A percentile compares a stretch with the other conserved stretches of the same genome.
phyloP scores from a whole-genome alignment of 257 asterid species.

The Solanum pinnatisectum region DNA sequence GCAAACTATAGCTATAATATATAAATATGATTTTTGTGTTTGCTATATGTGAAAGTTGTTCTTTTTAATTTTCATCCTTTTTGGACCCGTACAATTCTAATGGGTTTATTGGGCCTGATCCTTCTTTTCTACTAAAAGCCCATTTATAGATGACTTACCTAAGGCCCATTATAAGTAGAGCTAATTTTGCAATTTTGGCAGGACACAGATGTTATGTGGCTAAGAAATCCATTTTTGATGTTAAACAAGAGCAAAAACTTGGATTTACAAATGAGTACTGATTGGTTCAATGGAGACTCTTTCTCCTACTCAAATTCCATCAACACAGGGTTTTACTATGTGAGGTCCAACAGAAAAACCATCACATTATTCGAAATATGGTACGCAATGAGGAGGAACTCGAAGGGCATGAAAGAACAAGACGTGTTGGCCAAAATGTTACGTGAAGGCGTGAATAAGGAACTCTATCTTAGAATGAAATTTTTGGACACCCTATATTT shows the following conservation, averaged over 20 bases:
- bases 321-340: constrained; percentile 61
- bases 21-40: too few species aligned
- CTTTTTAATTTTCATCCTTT: background rate
- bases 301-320: constrained; percentile 20
- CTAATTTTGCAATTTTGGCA: constrained; percentile 3
- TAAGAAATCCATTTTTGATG: constrained; percentile 43
- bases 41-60: too few species aligned
- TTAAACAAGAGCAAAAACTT: constrained; percentile 14
- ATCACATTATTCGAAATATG: constrained; percentile 38
- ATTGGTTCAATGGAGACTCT: constrained; percentile 23
- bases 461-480: constrained; percentile 11
- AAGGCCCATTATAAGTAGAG: background rate
- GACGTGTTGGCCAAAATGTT: constrained; percentile 40
- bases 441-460: background rate
- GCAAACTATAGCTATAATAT: too few species aligned
- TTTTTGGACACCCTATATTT: constrained; percentile 41
- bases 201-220: constrained; percentile 64
- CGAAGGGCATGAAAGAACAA: constrained; percentile 50
- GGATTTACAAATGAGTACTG: constrained; percentile 59
- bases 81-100: background rate
- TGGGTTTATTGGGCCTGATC: background rate
- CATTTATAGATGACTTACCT: background rate
- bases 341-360: constrained; percentile 41
- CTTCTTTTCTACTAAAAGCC: background rate
- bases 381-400: constrained; percentile 30